A percentile compares a stretch with the other conserved stretches of the same genome.
phyloP scores from a whole-genome alignment of 2,329 filamentous ascomycete species.

The Cercospora sesami region DNA sequence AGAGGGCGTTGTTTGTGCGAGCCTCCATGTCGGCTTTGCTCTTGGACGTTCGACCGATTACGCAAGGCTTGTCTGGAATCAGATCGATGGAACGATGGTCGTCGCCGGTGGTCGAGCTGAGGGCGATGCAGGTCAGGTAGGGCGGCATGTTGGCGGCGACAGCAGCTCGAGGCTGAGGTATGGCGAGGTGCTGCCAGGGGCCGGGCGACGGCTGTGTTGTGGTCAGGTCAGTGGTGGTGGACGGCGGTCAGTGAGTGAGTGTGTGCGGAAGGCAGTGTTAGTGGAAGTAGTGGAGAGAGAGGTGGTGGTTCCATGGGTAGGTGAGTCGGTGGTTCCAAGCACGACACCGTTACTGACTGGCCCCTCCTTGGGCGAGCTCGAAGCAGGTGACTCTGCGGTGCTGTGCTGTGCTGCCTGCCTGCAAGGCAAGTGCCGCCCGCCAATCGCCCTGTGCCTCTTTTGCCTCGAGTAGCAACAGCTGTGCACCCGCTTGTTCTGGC shows the following conservation, averaged over 20 bases:
- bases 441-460: neutral
- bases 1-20: conserved; percentile 36
- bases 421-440: neutral
- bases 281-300: neutral
- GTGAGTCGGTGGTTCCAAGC: conserved; percentile 1
- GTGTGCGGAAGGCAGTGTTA: neutral
- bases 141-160: conserved; percentile 10
- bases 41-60: conserved; percentile 48
- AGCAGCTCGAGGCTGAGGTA: neutral
- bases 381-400: conserved; percentile 12
- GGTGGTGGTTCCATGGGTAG: neutral
- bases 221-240: neutral
- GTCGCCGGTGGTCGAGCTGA: conserved; percentile 19
- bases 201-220: neutral
- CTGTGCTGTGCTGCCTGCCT: neutral
- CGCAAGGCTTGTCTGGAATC: conserved; percentile 29
- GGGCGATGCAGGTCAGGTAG: conserved; percentile 21
- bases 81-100: conserved; percentile 30
- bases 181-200: neutral
- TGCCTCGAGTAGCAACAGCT: neutral
- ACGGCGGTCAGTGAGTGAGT: neutral
- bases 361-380: conserved; percentile 4
- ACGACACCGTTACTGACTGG: neutral
- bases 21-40: conserved; percentile 40
- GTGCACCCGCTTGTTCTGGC: neutral